Evolutionary conservation across 768 basidiomycete genomes (phyloP).

Genomic region (Tephrocybe sp.): DNA sequence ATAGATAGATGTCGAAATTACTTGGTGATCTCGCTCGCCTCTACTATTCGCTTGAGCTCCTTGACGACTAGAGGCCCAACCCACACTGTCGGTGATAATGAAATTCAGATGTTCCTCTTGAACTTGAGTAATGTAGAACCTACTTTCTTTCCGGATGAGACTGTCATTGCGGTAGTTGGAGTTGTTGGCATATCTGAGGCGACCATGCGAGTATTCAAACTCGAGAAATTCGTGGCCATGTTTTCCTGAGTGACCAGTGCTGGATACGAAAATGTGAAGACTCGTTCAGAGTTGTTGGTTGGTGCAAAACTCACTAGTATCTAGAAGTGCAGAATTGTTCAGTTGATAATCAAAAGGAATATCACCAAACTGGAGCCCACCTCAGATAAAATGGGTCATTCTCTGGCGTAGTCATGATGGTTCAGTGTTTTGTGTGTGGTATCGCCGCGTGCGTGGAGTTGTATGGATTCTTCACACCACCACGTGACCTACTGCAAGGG

Average conservation of each 20-base stretch:
- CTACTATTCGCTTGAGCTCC: constrained; percentile 92
- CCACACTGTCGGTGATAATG: constrained; percentile 65
- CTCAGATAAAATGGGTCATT: constrained; percentile 82
- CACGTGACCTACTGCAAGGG: no score
- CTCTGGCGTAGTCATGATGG: constrained; percentile 47
- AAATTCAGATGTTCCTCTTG: background rate
- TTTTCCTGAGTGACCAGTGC: constrained; percentile 97
- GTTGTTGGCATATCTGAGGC: constrained; percentile 97
- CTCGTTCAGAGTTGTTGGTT: background rate
- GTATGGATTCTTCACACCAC: constrained; percentile 2
- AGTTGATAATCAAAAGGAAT: no score
- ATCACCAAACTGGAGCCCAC: constrained; percentile 44
- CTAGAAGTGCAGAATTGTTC: no score
- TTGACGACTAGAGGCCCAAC: constrained; percentile 88
- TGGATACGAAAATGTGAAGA: constrained; percentile 25
- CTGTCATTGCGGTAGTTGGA: constrained; percentile 98
- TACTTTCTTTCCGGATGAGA: constrained; percentile 98
- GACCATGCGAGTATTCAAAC: constrained; percentile 96
- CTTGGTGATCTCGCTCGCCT: constrained; percentile 94
- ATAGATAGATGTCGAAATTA: constrained; percentile 35
- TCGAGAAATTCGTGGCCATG: constrained; percentile 98
- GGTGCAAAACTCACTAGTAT: constrained; percentile 42
- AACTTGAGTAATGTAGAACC: constrained; percentile 32
- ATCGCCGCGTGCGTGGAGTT: background rate
- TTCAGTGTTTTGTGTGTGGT: constrained; percentile 1